Conservation (phyloP, 768 basidiomycete species). For the Tulasnella sp. region DNA sequence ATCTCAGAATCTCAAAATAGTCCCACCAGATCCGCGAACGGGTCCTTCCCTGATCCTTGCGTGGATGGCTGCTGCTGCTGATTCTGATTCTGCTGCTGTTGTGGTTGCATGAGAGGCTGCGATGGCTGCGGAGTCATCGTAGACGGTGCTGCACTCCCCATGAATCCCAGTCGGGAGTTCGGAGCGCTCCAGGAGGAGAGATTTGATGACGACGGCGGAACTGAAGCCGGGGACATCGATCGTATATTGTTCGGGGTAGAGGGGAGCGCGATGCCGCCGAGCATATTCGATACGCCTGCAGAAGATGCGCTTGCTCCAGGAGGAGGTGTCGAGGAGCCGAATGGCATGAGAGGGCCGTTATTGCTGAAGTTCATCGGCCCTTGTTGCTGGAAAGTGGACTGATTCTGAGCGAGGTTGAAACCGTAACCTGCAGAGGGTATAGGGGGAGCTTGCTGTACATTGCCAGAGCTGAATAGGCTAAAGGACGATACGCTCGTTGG, state of each 20-base stretch:
- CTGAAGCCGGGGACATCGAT: constrained; percentile 9
- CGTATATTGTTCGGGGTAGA: constrained; percentile 20
- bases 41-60: constrained; percentile 43
- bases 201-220: constrained; percentile 8
- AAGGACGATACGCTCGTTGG: constrained; percentile 20
- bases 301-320: not conserved
- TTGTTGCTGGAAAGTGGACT: not conserved
- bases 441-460: constrained; percentile 13
- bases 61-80: not conserved
- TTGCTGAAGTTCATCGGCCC: not conserved
- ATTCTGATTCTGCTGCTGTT: not conserved
- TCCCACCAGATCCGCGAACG: constrained; percentile 72
- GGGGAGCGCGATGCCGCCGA: constrained; percentile 17
- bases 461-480: not conserved
- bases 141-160: not conserved
- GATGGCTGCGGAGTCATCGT: constrained; percentile 20
- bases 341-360: not conserved
- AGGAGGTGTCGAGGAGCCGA: not conserved
- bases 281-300: constrained; percentile 6
- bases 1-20: constrained; percentile 56
- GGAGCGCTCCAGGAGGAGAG: constrained; percentile 21
- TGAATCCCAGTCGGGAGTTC: not conserved
- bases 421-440: constrained; percentile 18
- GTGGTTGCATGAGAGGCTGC: constrained; percentile 26
- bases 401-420: not conserved